phyloP scores from a whole-genome alignment of 1,139 yeast genomes.

The Pneumocystis carinii region DNA sequence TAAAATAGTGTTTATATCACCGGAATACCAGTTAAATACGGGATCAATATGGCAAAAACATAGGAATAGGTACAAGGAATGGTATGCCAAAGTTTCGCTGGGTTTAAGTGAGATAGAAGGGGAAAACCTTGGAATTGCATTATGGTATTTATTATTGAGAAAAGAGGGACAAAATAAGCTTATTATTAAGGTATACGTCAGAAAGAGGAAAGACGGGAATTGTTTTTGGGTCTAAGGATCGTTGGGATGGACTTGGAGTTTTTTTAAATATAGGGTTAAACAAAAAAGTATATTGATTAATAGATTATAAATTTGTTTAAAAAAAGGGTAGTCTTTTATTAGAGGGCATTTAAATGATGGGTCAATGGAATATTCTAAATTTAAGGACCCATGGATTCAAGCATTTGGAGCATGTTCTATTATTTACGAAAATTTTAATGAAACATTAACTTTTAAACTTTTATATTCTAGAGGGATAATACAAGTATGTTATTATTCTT shows the following conservation, averaged over 20 bases:
- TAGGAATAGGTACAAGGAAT: background rate
- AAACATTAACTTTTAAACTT: conserved; percentile 21
- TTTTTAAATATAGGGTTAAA: conserved; percentile 22
- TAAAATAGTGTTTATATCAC: background rate
- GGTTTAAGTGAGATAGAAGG: background rate
- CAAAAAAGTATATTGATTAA: conserved; percentile 4
- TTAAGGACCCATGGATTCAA: conserved; percentile 13
- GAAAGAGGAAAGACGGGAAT: conserved; percentile 19
- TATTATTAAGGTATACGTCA: conserved; percentile 10
- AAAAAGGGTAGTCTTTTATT: conserved; percentile 18
- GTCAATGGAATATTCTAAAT: conserved; percentile 8
- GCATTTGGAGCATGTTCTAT: conserved; percentile 27
- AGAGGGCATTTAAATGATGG: conserved; percentile 30
- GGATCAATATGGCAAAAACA: background rate
- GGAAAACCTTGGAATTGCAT: background rate
- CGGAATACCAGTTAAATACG: background rate
- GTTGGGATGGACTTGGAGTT: conserved; percentile 29
- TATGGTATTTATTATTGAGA: background rate
- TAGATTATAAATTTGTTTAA: conserved; percentile 10
- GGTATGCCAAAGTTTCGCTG: background rate
- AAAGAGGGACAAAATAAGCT: background rate
- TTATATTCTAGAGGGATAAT: conserved; percentile 1
- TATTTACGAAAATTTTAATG: conserved; percentile 23
- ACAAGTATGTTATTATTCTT: conserved; percentile 12
- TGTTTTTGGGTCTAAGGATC: conserved; percentile 25